phyloP scores from a whole-genome alignment of 768 basidiomycete species.

The Pleurotus djamor region DNA sequence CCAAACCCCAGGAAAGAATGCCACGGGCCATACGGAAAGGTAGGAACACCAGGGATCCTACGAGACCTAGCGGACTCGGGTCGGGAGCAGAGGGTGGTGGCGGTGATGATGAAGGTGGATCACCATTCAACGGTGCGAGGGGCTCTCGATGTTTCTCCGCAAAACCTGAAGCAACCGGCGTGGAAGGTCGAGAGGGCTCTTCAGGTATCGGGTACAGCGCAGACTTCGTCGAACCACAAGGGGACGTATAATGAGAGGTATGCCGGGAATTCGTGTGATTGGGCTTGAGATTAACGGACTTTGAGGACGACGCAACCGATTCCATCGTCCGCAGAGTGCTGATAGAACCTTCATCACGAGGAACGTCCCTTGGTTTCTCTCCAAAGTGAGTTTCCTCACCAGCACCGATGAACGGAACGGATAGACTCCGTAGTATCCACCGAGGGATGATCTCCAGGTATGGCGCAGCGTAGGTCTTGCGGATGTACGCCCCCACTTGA shows the following conservation, averaged over 20 bases:
- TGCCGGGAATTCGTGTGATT: neutral
- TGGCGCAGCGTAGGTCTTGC: neutral
- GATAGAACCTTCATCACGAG: neutral
- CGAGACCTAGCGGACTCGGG: neutral
- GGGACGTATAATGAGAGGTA: neutral
- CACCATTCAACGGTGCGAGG: too few relatives aligned
- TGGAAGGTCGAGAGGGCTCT: neutral
- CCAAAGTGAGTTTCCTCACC: too few relatives aligned
- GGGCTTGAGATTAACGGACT: too few relatives aligned
- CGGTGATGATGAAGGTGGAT: neutral
- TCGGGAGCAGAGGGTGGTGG: neutral
- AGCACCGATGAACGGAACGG: neutral
- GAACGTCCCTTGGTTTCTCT: neutral
- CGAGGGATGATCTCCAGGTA: slow-evolving; percentile 2
- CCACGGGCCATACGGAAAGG: slow-evolving; percentile 1
- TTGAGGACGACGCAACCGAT: neutral
- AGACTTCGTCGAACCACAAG: neutral
- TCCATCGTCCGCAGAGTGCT: neutral
- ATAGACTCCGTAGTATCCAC: neutral
- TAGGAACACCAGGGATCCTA: neutral
- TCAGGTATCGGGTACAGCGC: neutral
- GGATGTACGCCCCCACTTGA: neutral
- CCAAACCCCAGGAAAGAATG: neutral
- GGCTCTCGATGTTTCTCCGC: neutral
- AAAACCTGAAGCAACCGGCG: neutral